Evolutionary conservation across 805 yeast species (phyloP), one percentile per base, ranked within the genome.

Genomic region (Wickerhamomyces alni): DNA sequence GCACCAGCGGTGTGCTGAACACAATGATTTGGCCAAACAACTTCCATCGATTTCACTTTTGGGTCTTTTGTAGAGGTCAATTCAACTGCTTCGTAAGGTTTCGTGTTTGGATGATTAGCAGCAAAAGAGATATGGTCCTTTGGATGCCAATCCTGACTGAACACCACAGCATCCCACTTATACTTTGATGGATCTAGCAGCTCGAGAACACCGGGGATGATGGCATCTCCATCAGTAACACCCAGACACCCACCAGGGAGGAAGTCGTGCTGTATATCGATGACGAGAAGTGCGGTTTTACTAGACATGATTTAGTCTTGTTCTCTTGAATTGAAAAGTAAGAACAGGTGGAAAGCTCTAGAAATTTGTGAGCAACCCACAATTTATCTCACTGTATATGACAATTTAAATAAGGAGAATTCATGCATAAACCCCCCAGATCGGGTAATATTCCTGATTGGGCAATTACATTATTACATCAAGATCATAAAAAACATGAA

Each of bases 91-190:
- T 77, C 62, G 54, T 67, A 88, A 2, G 88, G 84, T 2, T 57
- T 41, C 19, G 46, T 59, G 27, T 47, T 57, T 59, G 51, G 54
- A 52, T 87, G 88, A 35, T 70, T 73, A 1, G 81, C 70, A 0
- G 97, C 95, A 68, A 89, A 89, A 8, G 96, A 87, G 1, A 73
- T 69, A 57, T 89, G 98, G 50, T 75, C 68, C 11, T 46, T 30
- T 0, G 96, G 94, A 58, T 89, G 98, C 93, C 95, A 87, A 56
- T 89, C 98, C 55, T 81, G 78, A 3, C 95, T 82, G 29, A 86
- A 80, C 0, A 84, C 74, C 1, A 87, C 66, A 7, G 77, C 62
- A 33, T 69, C 66, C 91, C 93, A 88, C 5, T 68, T 55, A 39
- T 63, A 69, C 29, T 57, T 46, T 0, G 57, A 39, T 13, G 62